Evolutionary conservation across 2,329 filamentous ascomycete species (phyloP), one percentile per base, ranked within the genome.

Genomic region (Lasiodiplodia sp.): DNA sequence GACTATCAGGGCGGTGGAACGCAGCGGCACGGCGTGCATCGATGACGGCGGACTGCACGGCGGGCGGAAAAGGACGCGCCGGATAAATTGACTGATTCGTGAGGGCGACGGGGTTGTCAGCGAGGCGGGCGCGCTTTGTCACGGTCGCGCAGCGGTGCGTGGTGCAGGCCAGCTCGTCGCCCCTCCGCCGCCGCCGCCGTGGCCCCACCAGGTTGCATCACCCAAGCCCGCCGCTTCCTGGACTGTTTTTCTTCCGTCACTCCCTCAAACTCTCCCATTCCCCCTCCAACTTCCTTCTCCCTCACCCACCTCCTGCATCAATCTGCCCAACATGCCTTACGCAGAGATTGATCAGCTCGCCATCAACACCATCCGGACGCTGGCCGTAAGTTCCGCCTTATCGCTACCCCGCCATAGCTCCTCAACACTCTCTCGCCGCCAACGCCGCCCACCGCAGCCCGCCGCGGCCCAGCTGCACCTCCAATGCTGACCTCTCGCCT

Each of bases 281-380:
- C 53, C 57, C 38, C 65, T 58, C 51, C 25, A 40, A 21, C 57
- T 44, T 51, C 60, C 69, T 68, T 70, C 28, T 69, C 70, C 71
- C 74, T 21, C 52, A n/a, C 40, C 34, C 56, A 56, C 34, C 21
- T 40, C 38, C 34, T 56, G 52, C 64, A 64, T 64, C 68, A 68
- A 58, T 73, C 74, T 52, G 74, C 82, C 82, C 80, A 88, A 81
- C 78, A 98, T 98, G 95, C 90, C 90, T 82, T 97, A 92, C 88
- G 87, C 88, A 82, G 92, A 98, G 78, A 83, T 90, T 80, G 96
- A 99, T 83, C 86, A 91, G 87, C 89, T 94, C 84, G 92, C 93
- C 80, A 93, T 99, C 86, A 98, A 98, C 91, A 97, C 95, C 83
- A 98, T 99, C 87, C 93, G 96, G 82, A 85, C 93, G 80, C 89